Base-by-base conservation (phyloP, 1,139 yeast genomes). In the Suhomyces yuchorum region DNA sequence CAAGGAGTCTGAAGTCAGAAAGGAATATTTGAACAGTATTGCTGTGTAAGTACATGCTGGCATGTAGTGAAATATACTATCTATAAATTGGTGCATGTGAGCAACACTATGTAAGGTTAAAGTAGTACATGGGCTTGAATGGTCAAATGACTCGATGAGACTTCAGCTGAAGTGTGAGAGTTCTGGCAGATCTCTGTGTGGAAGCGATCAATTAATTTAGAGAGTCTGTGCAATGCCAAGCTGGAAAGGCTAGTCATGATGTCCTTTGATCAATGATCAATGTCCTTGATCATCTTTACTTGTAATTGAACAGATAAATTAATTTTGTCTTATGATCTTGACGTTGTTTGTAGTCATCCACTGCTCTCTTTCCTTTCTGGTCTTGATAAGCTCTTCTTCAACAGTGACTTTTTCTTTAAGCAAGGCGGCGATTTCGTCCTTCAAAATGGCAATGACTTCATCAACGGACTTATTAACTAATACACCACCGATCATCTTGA, bases 401-500 rank as follows among this genome's bases (percentile, higher is more conserved):
- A 81, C 59, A 37, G 65, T 69, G 12, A 66, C 69, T 37, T 77
- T 72, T 14, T 85, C 76, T 11, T 66, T 51, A n/a, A 46, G 50
- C 49, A 62, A 56, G 14, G 54, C 58, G 37, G 70, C 64, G 55
- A 75, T 66, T 57, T 91, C 96, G 20, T 78, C 75, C 50, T 79
- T 75, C 48, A 95, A 71, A 11, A 87, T 77, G 41, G 87, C 87
- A 15, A 79, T 69, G 7, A 92, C 96, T 42, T 89, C 91, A 32
- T 78, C 84, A 3, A 91, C 93, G 6, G 83, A 78, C 56, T 88
- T 86, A 61, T 92, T 96, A 22, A 92, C 88, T 42, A 95, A 75
- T 1, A 93, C 96, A 4, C 96, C 96, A 14, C 97, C 97, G 37
- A 93, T 80, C 97, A 93, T 90, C 62, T 96, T 83, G 70, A 84